Base-by-base conservation (phyloP, 2,329 filamentous ascomycete genomes). In the Pseudocercospora fuligena region DNA sequence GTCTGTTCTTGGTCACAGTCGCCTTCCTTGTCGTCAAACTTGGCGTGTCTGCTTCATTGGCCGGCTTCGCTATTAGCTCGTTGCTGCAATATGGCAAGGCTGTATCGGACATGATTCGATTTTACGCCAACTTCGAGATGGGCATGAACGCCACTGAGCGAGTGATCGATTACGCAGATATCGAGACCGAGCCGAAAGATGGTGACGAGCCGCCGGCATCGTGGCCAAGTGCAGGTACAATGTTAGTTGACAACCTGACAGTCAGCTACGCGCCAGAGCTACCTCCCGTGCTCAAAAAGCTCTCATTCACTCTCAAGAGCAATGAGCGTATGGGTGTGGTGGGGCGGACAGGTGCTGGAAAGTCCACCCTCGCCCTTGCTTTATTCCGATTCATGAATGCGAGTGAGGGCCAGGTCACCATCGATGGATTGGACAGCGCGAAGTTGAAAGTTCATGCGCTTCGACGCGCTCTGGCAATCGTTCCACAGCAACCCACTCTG, bases 251-350 rank as follows among this genome's bases (percentile, higher is more conserved):
- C 68, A 84, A 90, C 70, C 97, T 97, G 81, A 90, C 90, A 43
- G 97, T 94, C 2, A 86, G 92, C 54, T 97, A 97, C 78, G 87
- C 93, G 61, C 82, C 88, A 58, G 93, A 96, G 72, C 85, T 97
- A 14, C 93, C 94, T 36, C 90, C 90, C 0, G 94, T 97, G 0
- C 82, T 97, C 58, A 89, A 88, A 70, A 85, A 91, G 69, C 86
- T 97, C 57, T 91, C 86, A 2, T 94, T 97, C 47, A 51, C 47
- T 27, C 47, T 51, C 19, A 51, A 51, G 47, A 51, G 47, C 47
- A 51, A 51, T 8, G 92, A 97, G 79, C 97, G 97, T 82, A 91
- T 97, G 14, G 94, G 93, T 61, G 95, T 97, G 65, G 94, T 97
- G 33, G 94, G 94, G 60, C 89, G 94, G 64, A 97, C 94, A 0